Percentiles rank a stretch among this genome's conserved stretches.
Conservation (phyloP, 331 rosid genomes). For the Saraca asoca region DNA sequence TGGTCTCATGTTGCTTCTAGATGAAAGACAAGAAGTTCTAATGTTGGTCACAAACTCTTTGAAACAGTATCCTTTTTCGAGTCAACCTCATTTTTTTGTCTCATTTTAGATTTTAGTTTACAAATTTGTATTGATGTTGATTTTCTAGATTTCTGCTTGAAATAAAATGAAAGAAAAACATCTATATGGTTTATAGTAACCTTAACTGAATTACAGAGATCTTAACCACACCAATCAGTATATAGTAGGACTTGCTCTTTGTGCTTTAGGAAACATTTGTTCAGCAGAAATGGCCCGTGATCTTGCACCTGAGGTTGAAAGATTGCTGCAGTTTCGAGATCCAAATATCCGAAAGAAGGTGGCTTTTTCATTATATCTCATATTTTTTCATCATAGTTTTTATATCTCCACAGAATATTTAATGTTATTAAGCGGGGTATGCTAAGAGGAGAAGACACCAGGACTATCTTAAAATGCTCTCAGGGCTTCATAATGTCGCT, state of each 20-base stretch:
- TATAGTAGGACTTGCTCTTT: constrained; percentile 98
- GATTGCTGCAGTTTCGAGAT: constrained; percentile 88
- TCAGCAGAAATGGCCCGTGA: constrained; percentile 99
- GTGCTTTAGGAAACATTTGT: constrained; percentile 98
- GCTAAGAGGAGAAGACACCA: too few relatives aligned
- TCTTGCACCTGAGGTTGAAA: constrained; percentile 96
- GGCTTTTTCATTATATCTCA: constrained; percentile 37
- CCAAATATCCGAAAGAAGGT: constrained; percentile 93
- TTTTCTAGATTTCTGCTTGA: constrained; percentile 20
- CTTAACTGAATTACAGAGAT: constrained; percentile 87
- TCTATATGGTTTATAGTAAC: constrained; percentile 37
- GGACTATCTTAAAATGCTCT: too few relatives aligned
- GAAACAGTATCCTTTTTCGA: constrained; percentile 87
- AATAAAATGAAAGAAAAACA: constrained; percentile 32
- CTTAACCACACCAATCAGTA: constrained; percentile 95
- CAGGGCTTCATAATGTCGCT: too few relatives aligned
- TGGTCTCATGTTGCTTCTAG: constrained; percentile 99
- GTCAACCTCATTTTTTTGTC: constrained; percentile 24
- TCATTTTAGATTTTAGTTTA: constrained; percentile 21
- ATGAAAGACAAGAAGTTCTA: constrained; percentile 99
- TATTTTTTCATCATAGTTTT: constrained; percentile 3
- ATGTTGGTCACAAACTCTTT: constrained; percentile 98
- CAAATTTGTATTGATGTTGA: constrained; percentile 13
- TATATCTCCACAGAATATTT: too few relatives aligned
- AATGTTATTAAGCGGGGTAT: too few relatives aligned